phyloP scores from a whole-genome alignment of 2,329 filamentous ascomycete genomes.

The Aspergillus bombycis region DNA sequence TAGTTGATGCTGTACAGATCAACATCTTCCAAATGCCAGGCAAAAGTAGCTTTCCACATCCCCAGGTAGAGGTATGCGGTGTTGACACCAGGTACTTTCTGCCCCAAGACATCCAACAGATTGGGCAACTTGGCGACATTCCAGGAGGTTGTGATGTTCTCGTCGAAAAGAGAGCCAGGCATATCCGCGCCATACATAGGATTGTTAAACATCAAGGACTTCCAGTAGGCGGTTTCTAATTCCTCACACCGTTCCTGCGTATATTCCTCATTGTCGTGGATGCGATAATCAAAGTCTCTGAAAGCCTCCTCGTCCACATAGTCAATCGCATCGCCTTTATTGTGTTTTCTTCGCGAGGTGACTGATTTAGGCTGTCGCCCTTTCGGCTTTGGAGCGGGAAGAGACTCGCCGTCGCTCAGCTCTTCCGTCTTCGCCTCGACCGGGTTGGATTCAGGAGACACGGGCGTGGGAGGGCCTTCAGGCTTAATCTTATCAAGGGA shows the following conservation, averaged over 20 bases:
- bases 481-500: slow-evolving; percentile 41
- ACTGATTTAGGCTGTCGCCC: slow-evolving; percentile 70
- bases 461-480: slow-evolving; percentile 57
- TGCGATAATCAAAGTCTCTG: slow-evolving; percentile 85
- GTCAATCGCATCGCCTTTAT: slow-evolving; percentile 74
- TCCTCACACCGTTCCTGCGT: slow-evolving; percentile 91
- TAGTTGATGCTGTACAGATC: slow-evolving; percentile 99
- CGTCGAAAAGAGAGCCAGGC: slow-evolving; percentile 91
- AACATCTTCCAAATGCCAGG: slow-evolving; percentile 98
- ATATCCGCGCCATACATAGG: slow-evolving; percentile 97
- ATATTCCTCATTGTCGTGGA: slow-evolving; percentile 82
- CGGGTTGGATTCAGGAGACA: slow-evolving; percentile 57
- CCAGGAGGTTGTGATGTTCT: slow-evolving; percentile 75
- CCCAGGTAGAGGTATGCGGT: slow-evolving; percentile 96
- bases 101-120: slow-evolving; percentile 87
- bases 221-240: slow-evolving; percentile 94
- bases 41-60: slow-evolving; percentile 99
- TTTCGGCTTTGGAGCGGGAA: slow-evolving; percentile 48
- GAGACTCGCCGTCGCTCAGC: slow-evolving; percentile 47
- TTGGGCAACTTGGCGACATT: slow-evolving; percentile 95
- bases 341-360: slow-evolving; percentile 84
- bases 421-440: slow-evolving; percentile 60
- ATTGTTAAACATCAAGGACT: slow-evolving; percentile 90
- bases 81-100: slow-evolving; percentile 95
- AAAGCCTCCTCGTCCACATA: slow-evolving; percentile 89